Base-by-base conservation (phyloP, 257 asterid genomes). In the Leonotis leonurus region DNA sequence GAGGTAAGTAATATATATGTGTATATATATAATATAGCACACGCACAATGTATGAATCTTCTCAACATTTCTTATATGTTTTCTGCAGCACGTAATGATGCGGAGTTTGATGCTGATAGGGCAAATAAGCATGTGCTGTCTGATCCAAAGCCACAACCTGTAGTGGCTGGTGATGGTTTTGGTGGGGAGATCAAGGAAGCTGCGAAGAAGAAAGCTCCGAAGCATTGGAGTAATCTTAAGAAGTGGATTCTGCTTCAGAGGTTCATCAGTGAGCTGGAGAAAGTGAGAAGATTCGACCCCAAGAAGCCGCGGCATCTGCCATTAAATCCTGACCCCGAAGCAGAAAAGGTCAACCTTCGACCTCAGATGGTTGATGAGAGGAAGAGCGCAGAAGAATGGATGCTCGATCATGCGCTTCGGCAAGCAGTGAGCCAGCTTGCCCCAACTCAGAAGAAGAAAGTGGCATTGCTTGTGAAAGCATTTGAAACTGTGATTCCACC, bases 381-480 rank as follows among this genome's bases (percentile, higher is more conserved):
- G 83, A 93, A 80, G 63, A 85, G 32, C 24, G 63, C 81, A 21
- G 96, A 93, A 48, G 94, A 89, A 39, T 93, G 99, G 99, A 93
- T 93, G 99, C 94, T 93, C 62, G 99, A 93, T 64, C 90, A 85
- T 12, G 97, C 99, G 12, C 87, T 93, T 77, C 94, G 83, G 65
- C 97, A 83, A 72, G 99, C 92, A 11, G 86, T 93, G 61, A 51
- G 79, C 58, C 83, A 89, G 77, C 95, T 93, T n/a, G 94, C 88
- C 60, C 99, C 99, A 1, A 85, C 88, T 69, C 95, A 93, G 77
- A 90, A 86, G 76, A 78, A 67, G 41, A 93, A 87, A 70, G 99
- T 93, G 41, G 71, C 87, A 2, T 73, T 93, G 72, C 94, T 93
- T 33, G 95, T 89, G 53, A 83, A 75, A 81, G 99, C 99, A n/a